Evolutionary conservation across 345 rosid species (phyloP).

Genomic region (thale cress (Arabidopsis thaliana)): DNA sequence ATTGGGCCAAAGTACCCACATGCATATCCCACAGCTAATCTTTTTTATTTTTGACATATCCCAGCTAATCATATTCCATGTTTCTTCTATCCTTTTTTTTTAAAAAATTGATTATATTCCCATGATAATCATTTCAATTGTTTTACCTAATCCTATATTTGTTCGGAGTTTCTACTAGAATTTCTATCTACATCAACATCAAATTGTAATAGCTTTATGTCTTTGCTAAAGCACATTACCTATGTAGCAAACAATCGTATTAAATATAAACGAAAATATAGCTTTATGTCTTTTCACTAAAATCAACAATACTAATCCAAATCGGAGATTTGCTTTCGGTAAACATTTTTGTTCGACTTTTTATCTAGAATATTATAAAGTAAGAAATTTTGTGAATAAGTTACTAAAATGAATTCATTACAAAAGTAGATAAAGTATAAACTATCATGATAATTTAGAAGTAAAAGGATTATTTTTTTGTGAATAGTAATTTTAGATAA

Average conservation of each 20-base stretch:
- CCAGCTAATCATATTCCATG: conserved; percentile 31
- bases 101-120: neutral
- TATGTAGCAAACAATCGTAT: neutral
- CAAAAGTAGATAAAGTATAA: neutral
- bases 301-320: neutral
- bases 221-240: neutral
- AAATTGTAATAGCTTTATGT: conserved; percentile 8
- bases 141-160: conserved; percentile 8
- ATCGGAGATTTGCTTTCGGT: neutral
- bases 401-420: neutral
- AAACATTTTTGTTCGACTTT: neutral
- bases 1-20: conserved; percentile 36
- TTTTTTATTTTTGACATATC: neutral
- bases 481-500: neutral
- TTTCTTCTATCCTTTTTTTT: neutral
- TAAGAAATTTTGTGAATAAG: neutral
- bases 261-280: neutral
- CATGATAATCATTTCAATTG: neutral
- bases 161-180: neutral
- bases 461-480: no score
- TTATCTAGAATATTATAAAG: neutral
- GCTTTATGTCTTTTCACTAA: neutral
- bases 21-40: conserved; percentile 30
- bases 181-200: neutral
- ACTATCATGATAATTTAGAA: no score